These are phyloP conservation scores for Acanthamoeba triangularis DNA, from an alignment of 208 protist genomes.

Conservation along the genomic window DNA sequence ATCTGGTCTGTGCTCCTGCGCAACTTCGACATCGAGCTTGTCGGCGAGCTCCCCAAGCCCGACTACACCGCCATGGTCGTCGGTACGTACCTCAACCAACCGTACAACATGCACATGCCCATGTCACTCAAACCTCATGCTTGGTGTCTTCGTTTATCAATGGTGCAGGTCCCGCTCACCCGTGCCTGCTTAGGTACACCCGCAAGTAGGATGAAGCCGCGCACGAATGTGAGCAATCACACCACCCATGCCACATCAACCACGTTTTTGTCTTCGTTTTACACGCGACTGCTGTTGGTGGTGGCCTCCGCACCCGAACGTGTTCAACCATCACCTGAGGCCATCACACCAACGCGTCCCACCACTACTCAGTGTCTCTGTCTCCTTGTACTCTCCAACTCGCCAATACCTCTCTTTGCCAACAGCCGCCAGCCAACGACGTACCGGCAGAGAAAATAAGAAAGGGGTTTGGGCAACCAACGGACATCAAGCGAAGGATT, in stretches of 20 bases:
- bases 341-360: too few relatives aligned
- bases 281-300: too few relatives aligned
- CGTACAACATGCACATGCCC: not conserved
- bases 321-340: too few relatives aligned
- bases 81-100: conserved; percentile 4
- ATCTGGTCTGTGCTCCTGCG: conserved; percentile 93
- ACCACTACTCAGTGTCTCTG: too few relatives aligned
- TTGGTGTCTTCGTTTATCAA: not conserved
- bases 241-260: not conserved
- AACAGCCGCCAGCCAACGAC: too few relatives aligned
- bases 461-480: not conserved
- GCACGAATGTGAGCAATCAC: not conserved
- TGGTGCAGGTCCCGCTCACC: conserved; percentile 9
- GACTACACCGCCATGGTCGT: conserved; percentile 90
- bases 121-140: not conserved
- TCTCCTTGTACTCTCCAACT: too few relatives aligned
- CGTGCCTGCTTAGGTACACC: conserved; percentile 58
- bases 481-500: not conserved
- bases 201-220: not conserved
- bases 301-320: too few relatives aligned
- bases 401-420: too few relatives aligned
- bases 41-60: conserved; percentile 91
- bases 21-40: conserved; percentile 94
- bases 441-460: too few relatives aligned
- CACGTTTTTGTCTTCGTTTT: too few relatives aligned